Evolutionary conservation across 2,329 filamentous ascomycete species (phyloP).

Genomic region (Capronia americana): DNA sequence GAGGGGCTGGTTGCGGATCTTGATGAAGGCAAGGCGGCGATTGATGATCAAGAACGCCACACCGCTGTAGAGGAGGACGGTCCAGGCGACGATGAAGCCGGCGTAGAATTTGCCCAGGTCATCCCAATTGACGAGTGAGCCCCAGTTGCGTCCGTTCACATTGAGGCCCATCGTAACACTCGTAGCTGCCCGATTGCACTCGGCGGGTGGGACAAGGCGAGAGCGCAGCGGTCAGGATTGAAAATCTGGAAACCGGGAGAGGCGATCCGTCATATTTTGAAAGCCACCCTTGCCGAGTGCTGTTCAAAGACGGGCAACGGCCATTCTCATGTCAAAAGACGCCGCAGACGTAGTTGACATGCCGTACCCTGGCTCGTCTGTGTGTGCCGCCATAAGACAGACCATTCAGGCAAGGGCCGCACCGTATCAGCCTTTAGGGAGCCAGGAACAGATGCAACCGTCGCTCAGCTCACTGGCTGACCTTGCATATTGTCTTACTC

Average conservation of each 20-base stretch:
- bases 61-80: constrained; percentile 16
- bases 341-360: constrained; percentile 8
- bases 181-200: neutral
- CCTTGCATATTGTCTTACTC: constrained; percentile 4
- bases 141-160: constrained; percentile 10
- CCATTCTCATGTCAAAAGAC: neutral
- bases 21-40: constrained; percentile 38
- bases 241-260: constrained; percentile 4
- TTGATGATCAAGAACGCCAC: constrained; percentile 23
- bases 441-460: neutral
- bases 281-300: neutral
- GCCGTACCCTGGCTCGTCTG: neutral
- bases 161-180: constrained; percentile 4
- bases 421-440: neutral
- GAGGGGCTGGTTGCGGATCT: constrained; percentile 41
- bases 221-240: neutral
- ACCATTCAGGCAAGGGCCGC: constrained; percentile 1
- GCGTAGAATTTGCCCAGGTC: constrained; percentile 14
- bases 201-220: neutral
- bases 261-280: neutral
- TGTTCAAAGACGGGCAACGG: neutral
- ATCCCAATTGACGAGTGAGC: constrained; percentile 15
- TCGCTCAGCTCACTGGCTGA: neutral
- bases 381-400: neutral
- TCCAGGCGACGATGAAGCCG: constrained; percentile 23